Base-by-base conservation (phyloP, 73 alveolate genomes). In the Symbiodinium pilosum region DNA sequence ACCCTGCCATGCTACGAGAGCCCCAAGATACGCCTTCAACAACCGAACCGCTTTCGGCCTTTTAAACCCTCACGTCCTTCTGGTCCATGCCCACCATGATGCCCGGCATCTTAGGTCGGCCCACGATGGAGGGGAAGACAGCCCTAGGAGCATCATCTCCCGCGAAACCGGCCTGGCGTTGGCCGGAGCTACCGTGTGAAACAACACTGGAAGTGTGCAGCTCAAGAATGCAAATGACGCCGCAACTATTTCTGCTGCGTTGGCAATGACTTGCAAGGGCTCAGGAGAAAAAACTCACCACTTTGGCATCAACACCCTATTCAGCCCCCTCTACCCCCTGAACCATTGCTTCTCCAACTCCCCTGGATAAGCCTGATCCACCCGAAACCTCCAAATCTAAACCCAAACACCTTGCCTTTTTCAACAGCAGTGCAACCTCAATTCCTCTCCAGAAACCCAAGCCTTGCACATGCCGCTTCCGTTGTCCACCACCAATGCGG, bases 381-480 rank as follows among this genome's bases (percentile, higher is more conserved):
- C 73, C 73, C 32, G 9, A 56, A 56, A 20, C 73, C 73, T 32
- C 21, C 9, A 56, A 56, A 26, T 32, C 73, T 56, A 56, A 56
- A 56, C 73, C 73, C 32, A 16, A 20, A 56, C 9, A 26, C 73
- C 99, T 98, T 77, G 99, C 99, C 59, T 47, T 47, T n/a, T n/a
- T n/a, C n/a, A n/a, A n/a, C n/a, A n/a, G n/a, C n/a, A n/a, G n/a
- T 64, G 99, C 93, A 51, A 99, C 99, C 36, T 99, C 99, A 56
- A n/a, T 14, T 99, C 99, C 87, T 99, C 99, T 34, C 99, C 99
- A 44, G 99, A 99, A 94, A 99, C 99, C 47, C 99, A 99, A 21
- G 99, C 99, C 99, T 99, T 99, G 99, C 99, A 94, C 93, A 99
- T 99, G 6, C 99, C 99, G 42, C 99, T 99, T 41, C 99, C 99